Conservation (phyloP, 2,329 filamentous ascomycete genomes). For the Pseudocercospora musae region DNA sequence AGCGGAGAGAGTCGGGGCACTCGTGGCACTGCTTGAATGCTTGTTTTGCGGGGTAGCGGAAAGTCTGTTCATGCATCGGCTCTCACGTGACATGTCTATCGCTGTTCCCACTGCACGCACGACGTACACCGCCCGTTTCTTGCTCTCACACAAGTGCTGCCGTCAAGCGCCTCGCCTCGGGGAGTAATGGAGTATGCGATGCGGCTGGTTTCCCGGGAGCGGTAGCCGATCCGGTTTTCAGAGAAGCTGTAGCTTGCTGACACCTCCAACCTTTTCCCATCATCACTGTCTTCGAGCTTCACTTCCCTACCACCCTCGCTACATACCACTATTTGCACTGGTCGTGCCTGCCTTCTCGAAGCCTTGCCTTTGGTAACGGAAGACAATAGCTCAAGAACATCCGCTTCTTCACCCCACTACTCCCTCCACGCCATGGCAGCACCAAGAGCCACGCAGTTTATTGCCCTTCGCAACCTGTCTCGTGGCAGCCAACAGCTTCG, state of each 20-base stretch:
- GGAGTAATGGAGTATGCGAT: not conserved
- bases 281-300: too few relatives aligned
- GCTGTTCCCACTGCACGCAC: too few relatives aligned
- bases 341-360: slow-evolving; percentile 6
- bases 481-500: slow-evolving; percentile 42
- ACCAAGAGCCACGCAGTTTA: slow-evolving; percentile 41
- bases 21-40: too few relatives aligned
- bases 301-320: not conserved
- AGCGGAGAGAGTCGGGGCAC: too few relatives aligned
- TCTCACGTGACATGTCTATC: too few relatives aligned
- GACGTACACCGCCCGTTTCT: not conserved
- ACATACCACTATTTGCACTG: slow-evolving; percentile 2
- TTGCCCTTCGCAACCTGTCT: slow-evolving; percentile 43
- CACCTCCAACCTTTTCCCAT: too few relatives aligned
- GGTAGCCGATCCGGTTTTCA: not conserved
- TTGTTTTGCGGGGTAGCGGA: not conserved
- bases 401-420: not conserved
- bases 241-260: slow-evolving; percentile 5
- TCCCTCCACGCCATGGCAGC: slow-evolving; percentile 39
- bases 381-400: not conserved
- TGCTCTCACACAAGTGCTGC: not conserved
- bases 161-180: not conserved
- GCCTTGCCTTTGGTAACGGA: not conserved
- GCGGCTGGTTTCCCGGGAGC: not conserved
- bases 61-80: not conserved